Evolutionary conservation across 495 filamentous ascomycete genomes (phyloP).

Genomic region (Penicillium daleae): DNA sequence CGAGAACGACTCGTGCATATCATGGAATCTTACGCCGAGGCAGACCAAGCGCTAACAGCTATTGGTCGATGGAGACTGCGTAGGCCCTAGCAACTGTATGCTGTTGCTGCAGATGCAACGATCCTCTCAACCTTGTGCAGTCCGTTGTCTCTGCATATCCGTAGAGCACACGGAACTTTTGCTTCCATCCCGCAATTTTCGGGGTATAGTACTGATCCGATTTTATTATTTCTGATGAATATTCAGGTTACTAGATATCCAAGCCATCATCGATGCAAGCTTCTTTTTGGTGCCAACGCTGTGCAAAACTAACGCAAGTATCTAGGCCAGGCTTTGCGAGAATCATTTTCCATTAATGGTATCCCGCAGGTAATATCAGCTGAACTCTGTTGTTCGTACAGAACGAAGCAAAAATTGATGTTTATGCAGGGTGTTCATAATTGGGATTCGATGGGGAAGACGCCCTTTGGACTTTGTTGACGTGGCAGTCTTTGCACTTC

Average conservation of each 20-base stretch:
- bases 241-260: neutral
- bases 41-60: conserved; percentile 11
- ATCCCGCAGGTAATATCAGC: neutral
- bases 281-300: neutral
- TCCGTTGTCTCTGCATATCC: conserved; percentile 3
- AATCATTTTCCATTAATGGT: conserved; percentile 8
- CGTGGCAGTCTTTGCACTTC: conserved; percentile 28
- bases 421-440: conserved; percentile 11
- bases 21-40: conserved; percentile 19
- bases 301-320: neutral
- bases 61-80: conserved; percentile 29
- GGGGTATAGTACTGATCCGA: neutral
- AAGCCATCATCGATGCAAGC: neutral
- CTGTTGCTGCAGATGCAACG: conserved; percentile 24
- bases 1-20: conserved; percentile 23
- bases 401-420: conserved; percentile 7
- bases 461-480: conserved; percentile 26
- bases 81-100: conserved; percentile 40
- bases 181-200: neutral
- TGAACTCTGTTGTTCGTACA: neutral
- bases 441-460: conserved; percentile 11
- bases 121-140: conserved; percentile 9
- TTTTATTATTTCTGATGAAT: neutral
- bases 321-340: neutral
- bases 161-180: neutral